phyloP scores from a whole-genome alignment of 208 protist species.

The Leishmania aethiopica region DNA sequence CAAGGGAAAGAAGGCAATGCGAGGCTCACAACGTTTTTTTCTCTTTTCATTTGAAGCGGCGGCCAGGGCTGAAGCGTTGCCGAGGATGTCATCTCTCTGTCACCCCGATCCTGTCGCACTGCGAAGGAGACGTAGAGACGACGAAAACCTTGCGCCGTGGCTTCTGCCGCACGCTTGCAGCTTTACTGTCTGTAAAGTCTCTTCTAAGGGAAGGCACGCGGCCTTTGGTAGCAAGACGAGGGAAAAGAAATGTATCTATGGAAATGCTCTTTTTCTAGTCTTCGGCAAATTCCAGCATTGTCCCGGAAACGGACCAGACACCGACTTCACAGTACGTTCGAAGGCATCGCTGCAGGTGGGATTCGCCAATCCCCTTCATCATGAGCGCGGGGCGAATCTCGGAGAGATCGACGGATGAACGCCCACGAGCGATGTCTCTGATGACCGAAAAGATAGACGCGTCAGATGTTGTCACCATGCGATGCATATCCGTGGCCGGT shows the following conservation, averaged over 20 bases:
- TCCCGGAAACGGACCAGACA: constrained; percentile 72
- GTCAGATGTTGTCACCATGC: constrained; percentile 73
- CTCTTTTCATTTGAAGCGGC: not conserved
- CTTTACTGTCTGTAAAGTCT: not conserved
- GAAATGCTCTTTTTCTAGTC: constrained; percentile 14
- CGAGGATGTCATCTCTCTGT: not conserved
- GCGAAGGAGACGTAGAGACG: not conserved
- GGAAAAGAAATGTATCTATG: constrained; percentile 20
- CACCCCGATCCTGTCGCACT: not conserved
- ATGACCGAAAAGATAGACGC: constrained; percentile 83
- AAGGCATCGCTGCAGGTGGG: constrained; percentile 79
- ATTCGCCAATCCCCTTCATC: constrained; percentile 81
- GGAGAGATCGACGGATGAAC: constrained; percentile 53
- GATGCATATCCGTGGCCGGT: constrained; percentile 43
- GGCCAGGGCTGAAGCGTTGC: not conserved
- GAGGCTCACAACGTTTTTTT: not conserved
- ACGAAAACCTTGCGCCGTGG: not conserved
- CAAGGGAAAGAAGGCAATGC: not conserved
- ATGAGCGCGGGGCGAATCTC: constrained; percentile 78
- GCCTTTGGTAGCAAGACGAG: not conserved
- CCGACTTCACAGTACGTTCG: constrained; percentile 82
- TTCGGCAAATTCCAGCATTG: constrained; percentile 80
- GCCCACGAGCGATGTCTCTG: constrained; percentile 75
- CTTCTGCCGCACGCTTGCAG: not conserved
- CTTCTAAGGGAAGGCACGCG: not conserved